Conservation (phyloP, 495 filamentous ascomycete genomes). For the Hyaloscypha hepaticicola region DNA sequence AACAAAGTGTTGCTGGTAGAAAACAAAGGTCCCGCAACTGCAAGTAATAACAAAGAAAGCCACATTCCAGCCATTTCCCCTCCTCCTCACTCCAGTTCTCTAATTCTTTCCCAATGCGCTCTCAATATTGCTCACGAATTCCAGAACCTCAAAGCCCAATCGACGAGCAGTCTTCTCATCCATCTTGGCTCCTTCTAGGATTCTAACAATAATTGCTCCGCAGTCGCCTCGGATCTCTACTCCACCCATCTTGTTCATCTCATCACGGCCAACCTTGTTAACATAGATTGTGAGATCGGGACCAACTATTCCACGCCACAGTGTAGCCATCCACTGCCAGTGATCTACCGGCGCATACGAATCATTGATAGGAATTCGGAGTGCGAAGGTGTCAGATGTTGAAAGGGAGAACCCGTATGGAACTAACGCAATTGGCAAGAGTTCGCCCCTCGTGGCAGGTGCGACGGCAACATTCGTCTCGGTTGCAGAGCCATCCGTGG, state of each 20-base stretch:
- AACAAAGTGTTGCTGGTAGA: neutral
- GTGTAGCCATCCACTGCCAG: slow-evolving; percentile 97
- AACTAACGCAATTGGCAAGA: slow-evolving; percentile 67
- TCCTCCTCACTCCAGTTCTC: neutral
- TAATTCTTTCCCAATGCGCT: slow-evolving; percentile 18
- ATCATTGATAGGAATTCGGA: slow-evolving; percentile 69
- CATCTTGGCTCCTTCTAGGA: slow-evolving; percentile 35
- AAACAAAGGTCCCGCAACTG: neutral
- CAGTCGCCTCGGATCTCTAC: slow-evolving; percentile 30
- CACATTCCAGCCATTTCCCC: neutral
- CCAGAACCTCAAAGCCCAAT: slow-evolving; percentile 79
- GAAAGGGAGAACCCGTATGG: slow-evolving; percentile 71
- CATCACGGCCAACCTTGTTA: slow-evolving; percentile 39
- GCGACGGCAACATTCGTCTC: neutral
- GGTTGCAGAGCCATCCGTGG: neutral
- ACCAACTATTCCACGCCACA: slow-evolving; percentile 86
- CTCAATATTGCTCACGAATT: slow-evolving; percentile 60
- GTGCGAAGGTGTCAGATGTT: slow-evolving; percentile 70
- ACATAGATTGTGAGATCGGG: slow-evolving; percentile 84
- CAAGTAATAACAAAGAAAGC: neutral
- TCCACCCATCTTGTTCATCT: slow-evolving; percentile 38
- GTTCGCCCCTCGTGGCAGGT: slow-evolving; percentile 15
- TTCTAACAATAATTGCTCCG: slow-evolving; percentile 56
- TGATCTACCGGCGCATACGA: slow-evolving; percentile 81
- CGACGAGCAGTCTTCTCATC: slow-evolving; percentile 68